Base-by-base conservation (phyloP, 2,329 filamentous ascomycete species). In the Neofusicoccum umdonicola region DNA sequence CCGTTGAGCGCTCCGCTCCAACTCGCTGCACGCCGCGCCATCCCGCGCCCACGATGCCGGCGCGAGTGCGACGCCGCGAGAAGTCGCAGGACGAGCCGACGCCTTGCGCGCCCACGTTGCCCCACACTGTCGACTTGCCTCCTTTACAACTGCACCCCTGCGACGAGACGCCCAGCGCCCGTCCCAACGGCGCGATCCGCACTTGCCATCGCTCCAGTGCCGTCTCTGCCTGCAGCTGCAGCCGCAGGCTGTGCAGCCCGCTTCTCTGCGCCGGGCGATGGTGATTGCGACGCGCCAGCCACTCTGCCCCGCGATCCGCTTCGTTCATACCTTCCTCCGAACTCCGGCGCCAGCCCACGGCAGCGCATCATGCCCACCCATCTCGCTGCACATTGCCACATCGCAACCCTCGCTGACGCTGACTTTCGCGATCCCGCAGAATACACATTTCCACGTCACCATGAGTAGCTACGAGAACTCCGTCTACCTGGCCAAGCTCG, bases 401-500 rank as follows among this genome's bases (percentile, higher is more conserved):
- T 37, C 34, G 22, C 52, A 34, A 34, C 47, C 7, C 13, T 12
- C 12, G 11, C 42, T 27, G 48, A 50, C 35, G 52, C 62, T 64
- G 34, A 64, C 51, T 6, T 42, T 56, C 34, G 63, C 47, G 54
- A 51, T 13, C 37, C 37, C n/a, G 17, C 37, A 65, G 63, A 60
- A 27, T 27, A 60, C 52, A 60, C 45, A 61, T 47, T 41, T 31
- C 27, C 41, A 60, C 54, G 56, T 52, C 63, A 65, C 63, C 47
- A 65, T 65, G 63, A 54, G 62, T 63, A 51, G 58, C 47, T 65
- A 65, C 63, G 63, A 65, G 56, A 57, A 65, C 47, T 65, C 63
- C 56, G 63, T 65, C 80, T 98, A 98, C 88, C 92, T 98, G 82
- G 95, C 95, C 83, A 90, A 95, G 85, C 93, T 99, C 80, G 98